Evolutionary conservation across 1,284 basidiomycete genomes (phyloP), one percentile per base, ranked within the genome.

Genomic region (Coriolopsis trogii): DNA sequence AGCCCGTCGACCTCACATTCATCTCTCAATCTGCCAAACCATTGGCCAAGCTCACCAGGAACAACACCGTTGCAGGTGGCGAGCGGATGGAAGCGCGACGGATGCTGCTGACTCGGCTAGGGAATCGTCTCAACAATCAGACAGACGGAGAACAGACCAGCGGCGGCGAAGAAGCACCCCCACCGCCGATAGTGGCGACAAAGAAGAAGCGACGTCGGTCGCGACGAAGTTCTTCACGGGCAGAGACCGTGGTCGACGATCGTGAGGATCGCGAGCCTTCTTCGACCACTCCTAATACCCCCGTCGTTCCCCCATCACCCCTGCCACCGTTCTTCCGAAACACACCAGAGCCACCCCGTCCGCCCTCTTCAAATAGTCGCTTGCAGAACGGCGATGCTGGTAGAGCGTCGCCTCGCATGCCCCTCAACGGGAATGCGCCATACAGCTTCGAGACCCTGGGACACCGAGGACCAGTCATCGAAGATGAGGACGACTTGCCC

Each of bases 11-110:
- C 51, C 40, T 60, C 6, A 54, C 62, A 0, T 63, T 64, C 41
- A 56, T 61, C 40, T 62, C 67, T 6, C 64, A 78, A n/a, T 78
- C 80, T 1, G 58, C 68, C 9, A 71, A 81, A 12, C 79, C 82
- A 6, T 77, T 82, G 3, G 73, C 68, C 9, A 78, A 77, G 56
- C 71, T 91, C 20, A 74, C 72, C 51, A 78, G 89, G 51, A 91
- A 86, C 63, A 91, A 91, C 63, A 92, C 89, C 12, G 82, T 91
- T 15, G 79, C 89, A 1, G 89, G 87, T 4, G 88, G 87, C 15
- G 89, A 91, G 62, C 73, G 89, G 21, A 77, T 79, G 37, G 87
- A 81, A 30, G 89, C 84, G 8, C 77, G 90, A 34, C 77, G 80
- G 59, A 73, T 82, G 51, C 74, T 91, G 71, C 73, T 90, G 36